Evolutionary conservation across 2,329 filamentous ascomycete species (phyloP), one percentile per base, ranked within the genome.

Genomic region (Arachnomyces sp.): DNA sequence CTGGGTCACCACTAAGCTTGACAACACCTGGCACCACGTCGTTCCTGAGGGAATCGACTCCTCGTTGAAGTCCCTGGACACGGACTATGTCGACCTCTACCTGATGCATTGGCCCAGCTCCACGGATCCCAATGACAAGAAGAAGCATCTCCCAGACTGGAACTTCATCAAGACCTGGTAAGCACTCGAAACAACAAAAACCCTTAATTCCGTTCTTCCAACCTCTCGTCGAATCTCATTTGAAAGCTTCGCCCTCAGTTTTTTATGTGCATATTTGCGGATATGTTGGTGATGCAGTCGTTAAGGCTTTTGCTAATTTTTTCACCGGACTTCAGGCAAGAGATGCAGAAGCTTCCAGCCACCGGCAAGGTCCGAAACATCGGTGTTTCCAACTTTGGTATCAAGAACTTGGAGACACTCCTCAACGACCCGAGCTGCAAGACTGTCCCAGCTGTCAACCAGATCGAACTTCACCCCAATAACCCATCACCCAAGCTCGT

Each of bases 351-450:
- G 54, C 61, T 68, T 14, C 61, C 64, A 7, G 63, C 57, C 31
- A 68, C 65, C 15, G 63, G 64, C 60, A 85, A 86, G 65, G 84
- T 84, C 38, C 76, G 74, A 64, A 86, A 86, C 69, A 87, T 90
- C 59, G 86, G 86, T 53, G 83, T 92, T 42, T 87, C 84, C 63
- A 93, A 93, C 74, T 92, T 93, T 61, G 82, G 74, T 48, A 86
- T 89, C 60, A 77, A 71, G 62, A 85, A 92, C 65, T 69, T 92
- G 29, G 83, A 90, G 72, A 84, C 77, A 62, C 73, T 92, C 43
- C 71, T 92, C 46, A 78, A 74, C 51, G 75, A 83, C 52, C 61
- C 56, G 80, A 14, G n/a, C n/a, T 32, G 61, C 8, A 61, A 54
- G 1, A 60, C 73, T 13, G 57, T 69, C 29, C 67, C 73, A 7